Evolutionary conservation across 805 yeast species (phyloP).

Genomic region (Yamadazyma laniorum): DNA sequence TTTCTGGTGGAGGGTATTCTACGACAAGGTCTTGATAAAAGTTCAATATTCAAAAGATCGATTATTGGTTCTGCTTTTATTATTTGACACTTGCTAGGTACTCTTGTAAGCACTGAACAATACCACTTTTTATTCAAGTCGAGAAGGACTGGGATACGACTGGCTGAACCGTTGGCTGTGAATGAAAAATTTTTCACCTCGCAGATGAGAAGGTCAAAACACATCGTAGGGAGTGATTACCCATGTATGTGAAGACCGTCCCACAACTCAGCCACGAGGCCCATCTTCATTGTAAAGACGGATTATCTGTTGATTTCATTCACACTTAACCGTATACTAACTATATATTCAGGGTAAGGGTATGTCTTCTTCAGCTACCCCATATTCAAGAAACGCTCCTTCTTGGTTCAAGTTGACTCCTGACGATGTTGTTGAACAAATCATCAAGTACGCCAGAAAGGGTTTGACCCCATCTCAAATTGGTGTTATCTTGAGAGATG

Average conservation of each 20-base stretch:
- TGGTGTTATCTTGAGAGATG: constrained; percentile 99
- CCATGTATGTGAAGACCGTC: too few species aligned
- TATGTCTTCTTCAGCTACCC: constrained; percentile 97
- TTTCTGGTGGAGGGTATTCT: constrained; percentile 9
- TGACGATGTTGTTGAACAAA: constrained; percentile 95
- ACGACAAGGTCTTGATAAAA: constrained; percentile 15
- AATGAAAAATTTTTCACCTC: background rate
- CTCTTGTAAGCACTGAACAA: constrained; percentile 12
- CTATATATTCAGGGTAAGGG: constrained; percentile 81
- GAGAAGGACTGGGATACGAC: constrained; percentile 1
- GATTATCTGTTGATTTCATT: background rate
- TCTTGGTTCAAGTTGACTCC: constrained; percentile 98
- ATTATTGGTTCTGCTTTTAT: constrained; percentile 16
- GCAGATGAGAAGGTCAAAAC: too few species aligned
- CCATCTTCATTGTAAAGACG: constrained; percentile 1
- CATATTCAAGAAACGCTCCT: constrained; percentile 98
- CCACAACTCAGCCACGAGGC: too few species aligned
- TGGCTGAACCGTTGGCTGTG: too few species aligned
- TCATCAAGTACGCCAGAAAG: constrained; percentile 99
- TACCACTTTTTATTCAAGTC: constrained; percentile 13
- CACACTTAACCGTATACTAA: constrained; percentile 10
- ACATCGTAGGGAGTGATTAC: too few species aligned
- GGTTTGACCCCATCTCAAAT: constrained; percentile 99
- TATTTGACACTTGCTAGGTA: constrained; percentile 14
- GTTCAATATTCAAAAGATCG: constrained; percentile 3